These are phyloP conservation scores for Diplodia seriata DNA, from an alignment of 2,329 filamentous ascomycete genomes.

Conservation along the genomic window DNA sequence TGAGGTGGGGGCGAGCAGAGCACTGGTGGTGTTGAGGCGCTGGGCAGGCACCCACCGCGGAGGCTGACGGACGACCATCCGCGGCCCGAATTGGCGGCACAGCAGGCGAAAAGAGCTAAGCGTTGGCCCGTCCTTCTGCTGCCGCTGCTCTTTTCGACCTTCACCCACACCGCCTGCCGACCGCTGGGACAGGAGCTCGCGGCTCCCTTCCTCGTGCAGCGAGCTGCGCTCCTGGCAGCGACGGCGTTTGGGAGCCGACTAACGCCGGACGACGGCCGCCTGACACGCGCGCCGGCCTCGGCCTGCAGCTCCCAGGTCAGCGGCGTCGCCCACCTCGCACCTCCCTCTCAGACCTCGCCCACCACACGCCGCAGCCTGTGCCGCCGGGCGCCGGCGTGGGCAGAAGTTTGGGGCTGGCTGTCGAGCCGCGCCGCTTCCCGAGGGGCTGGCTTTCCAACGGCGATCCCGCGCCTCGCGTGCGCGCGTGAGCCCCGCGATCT, in stretches of 20 bases:
- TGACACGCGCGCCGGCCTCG: constrained; percentile 3
- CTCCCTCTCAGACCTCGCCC: background rate
- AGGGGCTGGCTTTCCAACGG: constrained; percentile 17
- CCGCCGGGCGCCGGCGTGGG: background rate
- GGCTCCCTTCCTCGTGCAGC: background rate
- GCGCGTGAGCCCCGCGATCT: constrained; percentile 26
- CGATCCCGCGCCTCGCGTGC: constrained; percentile 26
- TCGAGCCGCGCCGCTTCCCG: constrained; percentile 17
- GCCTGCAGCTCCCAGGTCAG: background rate
- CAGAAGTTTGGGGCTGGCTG: background rate
- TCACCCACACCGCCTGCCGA: constrained; percentile 1
- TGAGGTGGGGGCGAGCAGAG: constrained; percentile 9
- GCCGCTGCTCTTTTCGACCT: background rate
- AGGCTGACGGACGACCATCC: constrained; percentile 41
- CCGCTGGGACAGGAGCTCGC: background rate
- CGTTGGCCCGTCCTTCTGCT: background rate
- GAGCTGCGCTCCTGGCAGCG: background rate
- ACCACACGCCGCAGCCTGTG: background rate
- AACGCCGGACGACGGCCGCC: background rate
- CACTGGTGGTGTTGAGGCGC: constrained; percentile 8
- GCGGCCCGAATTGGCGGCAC: constrained; percentile 21
- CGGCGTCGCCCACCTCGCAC: background rate
- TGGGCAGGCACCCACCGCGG: background rate
- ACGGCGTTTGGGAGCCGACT: background rate
- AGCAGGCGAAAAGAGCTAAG: background rate